Evolutionary conservation across 805 yeast species (phyloP).

Genomic region (Ogataea pini): DNA sequence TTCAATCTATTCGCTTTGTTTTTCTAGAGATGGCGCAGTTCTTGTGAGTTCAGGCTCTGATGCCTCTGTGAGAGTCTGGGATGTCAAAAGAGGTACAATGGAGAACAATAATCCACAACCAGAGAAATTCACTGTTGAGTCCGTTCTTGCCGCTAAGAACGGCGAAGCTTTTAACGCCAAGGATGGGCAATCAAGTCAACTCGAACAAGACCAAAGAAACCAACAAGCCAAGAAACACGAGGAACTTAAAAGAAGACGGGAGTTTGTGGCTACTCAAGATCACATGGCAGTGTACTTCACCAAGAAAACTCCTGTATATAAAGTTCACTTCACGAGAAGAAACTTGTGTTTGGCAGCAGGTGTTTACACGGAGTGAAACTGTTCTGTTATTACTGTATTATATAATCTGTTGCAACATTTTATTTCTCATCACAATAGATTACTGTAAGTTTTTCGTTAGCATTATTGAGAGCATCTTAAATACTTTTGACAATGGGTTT

Average conservation of each 20-base stretch:
- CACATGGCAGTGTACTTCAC: conserved; percentile 94
- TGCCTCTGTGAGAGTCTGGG: conserved; percentile 94
- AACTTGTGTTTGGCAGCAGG: conserved; percentile 94
- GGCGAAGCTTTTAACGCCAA: conserved; percentile 18
- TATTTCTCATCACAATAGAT: background rate
- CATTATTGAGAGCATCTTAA: too few relatives aligned
- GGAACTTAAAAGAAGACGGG: conserved; percentile 58
- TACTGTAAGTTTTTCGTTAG: too few relatives aligned
- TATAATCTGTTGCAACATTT: background rate
- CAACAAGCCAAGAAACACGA: conserved; percentile 33
- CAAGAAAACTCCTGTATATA: conserved; percentile 90
- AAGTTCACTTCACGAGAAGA: conserved; percentile 87
- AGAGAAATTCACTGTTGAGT: conserved; percentile 52
- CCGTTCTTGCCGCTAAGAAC: conserved; percentile 37
- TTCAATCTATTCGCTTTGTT: conserved; percentile 80
- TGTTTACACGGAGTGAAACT: conserved; percentile 55
- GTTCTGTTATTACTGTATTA: background rate
- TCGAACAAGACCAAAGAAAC: conserved; percentile 16
- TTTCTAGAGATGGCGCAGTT: conserved; percentile 85
- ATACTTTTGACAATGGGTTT: conserved; percentile 56
- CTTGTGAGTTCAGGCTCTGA: conserved; percentile 93
- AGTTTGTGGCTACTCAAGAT: conserved; percentile 80
- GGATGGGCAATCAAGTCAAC: conserved; percentile 27
- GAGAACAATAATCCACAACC: conserved; percentile 71
- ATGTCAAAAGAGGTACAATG: conserved; percentile 78